These are phyloP conservation scores for Podila clonocystis DNA, from an alignment of 192 early-diverging fungal species.

Conservation along the genomic window DNA sequence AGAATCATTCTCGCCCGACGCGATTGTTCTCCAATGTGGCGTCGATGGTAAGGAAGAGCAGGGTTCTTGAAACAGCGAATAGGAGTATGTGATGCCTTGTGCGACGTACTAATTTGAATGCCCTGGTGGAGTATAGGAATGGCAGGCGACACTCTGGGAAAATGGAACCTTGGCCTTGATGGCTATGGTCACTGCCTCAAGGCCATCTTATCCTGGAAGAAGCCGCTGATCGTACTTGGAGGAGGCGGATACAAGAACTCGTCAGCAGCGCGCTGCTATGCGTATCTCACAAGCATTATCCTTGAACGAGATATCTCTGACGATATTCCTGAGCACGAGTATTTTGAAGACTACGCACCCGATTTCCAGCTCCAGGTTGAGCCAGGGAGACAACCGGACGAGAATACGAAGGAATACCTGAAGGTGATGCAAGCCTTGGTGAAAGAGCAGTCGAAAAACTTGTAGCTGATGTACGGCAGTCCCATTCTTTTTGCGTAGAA, in stretches of 20 bases:
- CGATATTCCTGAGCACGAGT: slow-evolving; percentile 51
- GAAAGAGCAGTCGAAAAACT: neutral
- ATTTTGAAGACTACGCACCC: slow-evolving; percentile 52
- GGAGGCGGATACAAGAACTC: slow-evolving; percentile 74
- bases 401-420: slow-evolving; percentile 34
- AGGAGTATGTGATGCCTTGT: too few relatives aligned
- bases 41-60: slow-evolving; percentile 43
- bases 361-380: slow-evolving; percentile 46
- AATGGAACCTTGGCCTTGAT: slow-evolving; percentile 50
- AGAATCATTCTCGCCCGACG: slow-evolving; percentile 68
- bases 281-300: slow-evolving; percentile 78
- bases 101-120: too few relatives aligned
- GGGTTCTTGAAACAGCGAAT: too few relatives aligned
- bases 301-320: slow-evolving; percentile 30
- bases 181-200: slow-evolving; percentile 46
- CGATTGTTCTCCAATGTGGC: slow-evolving; percentile 88
- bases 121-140: slow-evolving; percentile 22
- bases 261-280: slow-evolving; percentile 82
- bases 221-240: slow-evolving; percentile 50
- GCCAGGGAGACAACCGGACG: slow-evolving; percentile 34
- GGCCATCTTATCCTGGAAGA: slow-evolving; percentile 43
- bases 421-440: slow-evolving; percentile 9
- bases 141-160: slow-evolving; percentile 46
- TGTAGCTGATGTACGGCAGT: too few relatives aligned
- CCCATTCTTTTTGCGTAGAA: too few relatives aligned